Conservation (phyloP, 202 grass and related monocot species). For the Miscanthus sacchariflorus region DNA sequence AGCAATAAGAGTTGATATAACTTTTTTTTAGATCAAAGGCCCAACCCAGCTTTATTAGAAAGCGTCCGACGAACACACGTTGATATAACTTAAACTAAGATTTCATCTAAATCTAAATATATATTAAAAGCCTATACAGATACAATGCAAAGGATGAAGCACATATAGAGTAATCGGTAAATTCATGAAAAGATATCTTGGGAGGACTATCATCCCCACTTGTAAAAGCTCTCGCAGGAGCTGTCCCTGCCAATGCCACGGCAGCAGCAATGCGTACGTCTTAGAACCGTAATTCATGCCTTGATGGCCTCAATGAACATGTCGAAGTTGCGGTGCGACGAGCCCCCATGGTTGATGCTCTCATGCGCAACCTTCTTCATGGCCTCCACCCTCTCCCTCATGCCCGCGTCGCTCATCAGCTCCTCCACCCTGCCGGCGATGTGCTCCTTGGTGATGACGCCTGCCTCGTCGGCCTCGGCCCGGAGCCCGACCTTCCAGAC, state of each 20-base stretch:
- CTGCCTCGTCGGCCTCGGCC: conserved; percentile 19
- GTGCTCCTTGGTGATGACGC: conserved; percentile 54
- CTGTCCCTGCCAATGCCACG: too few relatives aligned
- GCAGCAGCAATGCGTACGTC: too few relatives aligned
- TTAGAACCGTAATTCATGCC: conserved; percentile 1
- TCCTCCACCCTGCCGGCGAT: conserved; percentile 41
- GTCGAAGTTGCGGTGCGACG: conserved; percentile 47
- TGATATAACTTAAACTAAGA: too few relatives aligned
- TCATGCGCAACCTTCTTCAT: conserved; percentile 42
- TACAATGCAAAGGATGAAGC: too few relatives aligned
- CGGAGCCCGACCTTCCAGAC: conserved; percentile 53
- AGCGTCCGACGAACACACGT: too few relatives aligned
- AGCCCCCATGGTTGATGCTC: conserved; percentile 28
- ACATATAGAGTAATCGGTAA: too few relatives aligned
- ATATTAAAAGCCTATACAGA: too few relatives aligned
- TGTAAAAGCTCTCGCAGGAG: neutral
- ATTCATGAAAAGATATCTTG: neutral
- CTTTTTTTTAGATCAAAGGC: too few relatives aligned
- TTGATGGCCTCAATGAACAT: conserved; percentile 44
- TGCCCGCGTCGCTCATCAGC: neutral
- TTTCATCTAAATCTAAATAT: too few relatives aligned
- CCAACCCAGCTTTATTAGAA: too few relatives aligned
- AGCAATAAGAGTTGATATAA: too few relatives aligned
- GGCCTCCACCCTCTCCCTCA: conserved; percentile 33
- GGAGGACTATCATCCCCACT: neutral